phyloP scores from a whole-genome alignment of 1,139 yeast species.

The Tardiomyces blankii region DNA sequence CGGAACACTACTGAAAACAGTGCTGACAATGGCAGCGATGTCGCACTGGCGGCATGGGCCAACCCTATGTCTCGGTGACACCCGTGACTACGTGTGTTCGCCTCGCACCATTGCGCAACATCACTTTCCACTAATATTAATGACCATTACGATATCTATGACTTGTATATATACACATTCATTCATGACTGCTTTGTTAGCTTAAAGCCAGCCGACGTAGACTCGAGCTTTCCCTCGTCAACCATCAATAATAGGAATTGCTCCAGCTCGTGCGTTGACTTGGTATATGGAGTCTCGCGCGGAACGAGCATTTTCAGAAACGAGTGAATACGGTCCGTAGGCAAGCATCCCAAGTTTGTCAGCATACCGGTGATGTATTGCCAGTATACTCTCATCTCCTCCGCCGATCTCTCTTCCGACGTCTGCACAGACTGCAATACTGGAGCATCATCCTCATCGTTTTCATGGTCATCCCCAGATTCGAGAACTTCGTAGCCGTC shows the following conservation, averaged over 20 bases:
- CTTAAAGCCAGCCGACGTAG: not conserved
- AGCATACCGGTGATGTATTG: conserved; percentile 46
- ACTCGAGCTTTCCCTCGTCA: conserved; percentile 1
- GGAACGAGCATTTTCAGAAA: conserved; percentile 46
- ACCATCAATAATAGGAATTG: conserved; percentile 26
- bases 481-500: conserved; percentile 14
- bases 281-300: conserved; percentile 35
- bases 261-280: conserved; percentile 33
- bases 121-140: too few species aligned
- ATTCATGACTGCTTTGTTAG: not conserved
- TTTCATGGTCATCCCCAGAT: conserved; percentile 9
- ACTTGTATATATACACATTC: not conserved
- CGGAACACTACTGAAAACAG: not conserved
- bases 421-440: conserved; percentile 15
- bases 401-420: conserved; percentile 22
- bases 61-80: not conserved
- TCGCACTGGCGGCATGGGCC: not conserved
- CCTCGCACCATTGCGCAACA: not conserved
- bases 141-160: too few species aligned
- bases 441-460: conserved; percentile 7
- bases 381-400: conserved; percentile 33
- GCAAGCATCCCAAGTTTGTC: conserved; percentile 41
- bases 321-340: conserved; percentile 39
- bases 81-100: not conserved
- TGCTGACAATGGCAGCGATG: not conserved